A percentile compares a stretch with the other conserved stretches of the same genome.
Evolutionary conservation across 768 basidiomycete species (phyloP).

Genomic region (Trametopsis cervina): DNA sequence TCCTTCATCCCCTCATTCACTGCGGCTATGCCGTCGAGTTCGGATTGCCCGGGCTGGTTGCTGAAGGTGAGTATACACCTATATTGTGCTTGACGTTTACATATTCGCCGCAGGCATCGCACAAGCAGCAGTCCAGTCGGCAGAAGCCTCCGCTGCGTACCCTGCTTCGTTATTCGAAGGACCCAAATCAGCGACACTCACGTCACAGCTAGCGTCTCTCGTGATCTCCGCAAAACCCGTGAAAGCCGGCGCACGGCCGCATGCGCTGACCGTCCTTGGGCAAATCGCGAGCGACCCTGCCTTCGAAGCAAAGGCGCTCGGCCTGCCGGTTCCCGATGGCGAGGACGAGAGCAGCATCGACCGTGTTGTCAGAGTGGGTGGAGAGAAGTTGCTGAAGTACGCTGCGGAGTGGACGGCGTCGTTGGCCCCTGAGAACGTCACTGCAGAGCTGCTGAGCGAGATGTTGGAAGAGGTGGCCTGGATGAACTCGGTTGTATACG

Average conservation of each 20-base stretch:
- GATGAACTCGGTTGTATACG: conserved; percentile 52
- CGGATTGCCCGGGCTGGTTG: conserved; percentile 46
- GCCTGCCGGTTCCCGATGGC: conserved; percentile 1
- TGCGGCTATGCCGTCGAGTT: conserved; percentile 59
- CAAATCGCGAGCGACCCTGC: conserved; percentile 45
- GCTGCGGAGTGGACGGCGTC: conserved; percentile 19
- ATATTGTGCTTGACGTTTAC: neutral
- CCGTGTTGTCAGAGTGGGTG: conserved; percentile 9
- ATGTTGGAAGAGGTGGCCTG: conserved; percentile 55
- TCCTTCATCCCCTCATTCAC: conserved; percentile 64
- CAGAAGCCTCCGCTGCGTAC: conserved; percentile 30
- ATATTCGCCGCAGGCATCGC: conserved; percentile 15
- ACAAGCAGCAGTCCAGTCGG: conserved; percentile 41
- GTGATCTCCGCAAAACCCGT: conserved; percentile 2
- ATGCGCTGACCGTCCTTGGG: conserved; percentile 48
- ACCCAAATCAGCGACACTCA: neutral
- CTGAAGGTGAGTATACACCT: conserved; percentile 42
- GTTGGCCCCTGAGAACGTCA: conserved; percentile 4
- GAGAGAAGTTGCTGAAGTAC: conserved; percentile 13
- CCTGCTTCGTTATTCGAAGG: conserved; percentile 21
- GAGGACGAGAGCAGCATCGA: conserved; percentile 5
- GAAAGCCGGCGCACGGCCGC: conserved; percentile 16
- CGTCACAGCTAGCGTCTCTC: neutral
- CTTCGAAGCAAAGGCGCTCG: conserved; percentile 11
- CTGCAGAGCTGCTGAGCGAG: neutral